A percentile compares a stretch with the other conserved stretches of the same genome.
Evolutionary conservation across 345 rosid species (phyloP).

Genomic region (Toxicodendron radicans): DNA sequence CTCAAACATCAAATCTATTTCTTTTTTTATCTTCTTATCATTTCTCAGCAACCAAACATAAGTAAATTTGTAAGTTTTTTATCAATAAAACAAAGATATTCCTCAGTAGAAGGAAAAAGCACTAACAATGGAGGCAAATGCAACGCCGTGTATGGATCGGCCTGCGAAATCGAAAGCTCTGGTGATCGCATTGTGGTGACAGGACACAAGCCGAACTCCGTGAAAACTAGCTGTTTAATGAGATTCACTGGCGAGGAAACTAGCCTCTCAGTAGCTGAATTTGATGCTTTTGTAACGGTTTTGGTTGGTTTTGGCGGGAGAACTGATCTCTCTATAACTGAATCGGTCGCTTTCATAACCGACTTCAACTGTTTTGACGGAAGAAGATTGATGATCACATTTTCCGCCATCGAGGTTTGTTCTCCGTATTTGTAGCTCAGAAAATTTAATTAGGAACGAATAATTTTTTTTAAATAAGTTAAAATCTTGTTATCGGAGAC

Average conservation of each 20-base stretch:
- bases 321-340: slow-evolving; percentile 19
- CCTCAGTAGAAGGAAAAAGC: neutral
- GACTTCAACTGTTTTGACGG: slow-evolving; percentile 19
- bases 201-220: slow-evolving; percentile 40
- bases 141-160: neutral
- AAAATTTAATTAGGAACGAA: slow-evolving; percentile 3
- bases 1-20: neutral
- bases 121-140: slow-evolving; percentile 24
- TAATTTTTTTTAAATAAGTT: neutral
- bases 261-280: slow-evolving; percentile 7
- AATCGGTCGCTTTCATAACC: neutral
- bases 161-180: slow-evolving; percentile 14
- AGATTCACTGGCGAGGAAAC: slow-evolving; percentile 32
- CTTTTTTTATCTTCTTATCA: neutral
- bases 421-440: slow-evolving; percentile 13
- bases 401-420: slow-evolving; percentile 11
- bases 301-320: slow-evolving; percentile 20
- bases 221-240: slow-evolving; percentile 41
- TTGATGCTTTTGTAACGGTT: slow-evolving; percentile 16
- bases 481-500: neutral
- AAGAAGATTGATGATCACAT: slow-evolving; percentile 10
- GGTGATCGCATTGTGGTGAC: slow-evolving; percentile 12
- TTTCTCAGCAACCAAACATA: slow-evolving; percentile 18
- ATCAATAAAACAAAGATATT: neutral
- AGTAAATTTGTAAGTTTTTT: neutral